Conservation (phyloP, 2,329 filamentous ascomycete genomes). For the Scytalidium sp. region DNA sequence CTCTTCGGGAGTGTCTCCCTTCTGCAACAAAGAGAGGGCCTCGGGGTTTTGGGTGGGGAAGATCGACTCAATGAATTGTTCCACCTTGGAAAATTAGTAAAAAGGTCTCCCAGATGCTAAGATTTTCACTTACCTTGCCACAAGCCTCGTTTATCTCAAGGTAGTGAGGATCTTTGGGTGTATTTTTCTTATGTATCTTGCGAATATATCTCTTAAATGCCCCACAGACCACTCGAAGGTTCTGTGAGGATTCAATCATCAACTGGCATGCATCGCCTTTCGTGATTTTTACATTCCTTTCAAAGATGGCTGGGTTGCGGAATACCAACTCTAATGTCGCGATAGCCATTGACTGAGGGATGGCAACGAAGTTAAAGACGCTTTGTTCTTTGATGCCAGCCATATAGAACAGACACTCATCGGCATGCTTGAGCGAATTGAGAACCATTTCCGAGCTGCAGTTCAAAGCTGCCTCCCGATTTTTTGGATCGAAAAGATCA, state of each 20-base stretch:
- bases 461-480: slow-evolving; percentile 74
- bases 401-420: slow-evolving; percentile 97
- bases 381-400: slow-evolving; percentile 92
- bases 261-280: slow-evolving; percentile 90
- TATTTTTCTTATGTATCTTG: slow-evolving; percentile 90
- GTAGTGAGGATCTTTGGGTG: slow-evolving; percentile 88
- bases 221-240: slow-evolving; percentile 75
- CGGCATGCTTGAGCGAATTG: slow-evolving; percentile 79
- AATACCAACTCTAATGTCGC: slow-evolving; percentile 90
- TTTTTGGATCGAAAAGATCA: slow-evolving; percentile 80
- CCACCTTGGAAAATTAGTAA: slow-evolving; percentile 56
- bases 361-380: slow-evolving; percentile 98
- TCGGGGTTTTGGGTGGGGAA: slow-evolving; percentile 82
- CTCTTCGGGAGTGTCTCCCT: slow-evolving; percentile 29
- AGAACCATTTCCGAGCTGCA: slow-evolving; percentile 94
- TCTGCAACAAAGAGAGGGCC: slow-evolving; percentile 41
- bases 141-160: slow-evolving; percentile 88
- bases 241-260: slow-evolving; percentile 92
- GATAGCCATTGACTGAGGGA: slow-evolving; percentile 96
- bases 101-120: slow-evolving; percentile 2
- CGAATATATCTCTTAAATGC: slow-evolving; percentile 76
- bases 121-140: slow-evolving; percentile 61
- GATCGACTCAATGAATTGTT: slow-evolving; percentile 92
- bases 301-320: slow-evolving; percentile 82
- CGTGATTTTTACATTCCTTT: slow-evolving; percentile 91